These are phyloP conservation scores for Trametes cingulata DNA, from an alignment of 768 basidiomycete genomes.

Conservation along the genomic window DNA sequence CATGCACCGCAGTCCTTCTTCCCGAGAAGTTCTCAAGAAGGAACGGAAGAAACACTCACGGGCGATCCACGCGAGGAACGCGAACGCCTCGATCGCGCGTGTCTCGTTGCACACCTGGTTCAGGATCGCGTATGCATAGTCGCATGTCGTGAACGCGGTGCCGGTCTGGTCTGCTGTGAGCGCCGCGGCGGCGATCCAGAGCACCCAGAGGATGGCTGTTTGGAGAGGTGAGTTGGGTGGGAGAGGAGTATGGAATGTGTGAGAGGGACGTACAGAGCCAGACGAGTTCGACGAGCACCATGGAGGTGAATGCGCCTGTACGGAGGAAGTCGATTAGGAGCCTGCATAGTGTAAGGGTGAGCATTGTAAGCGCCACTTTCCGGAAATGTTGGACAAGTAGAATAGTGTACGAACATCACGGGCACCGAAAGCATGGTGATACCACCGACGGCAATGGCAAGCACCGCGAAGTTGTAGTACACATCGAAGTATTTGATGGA, in stretches of 20 bases:
- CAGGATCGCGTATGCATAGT: slow-evolving; percentile 19
- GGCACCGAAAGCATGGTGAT: slow-evolving; percentile 23
- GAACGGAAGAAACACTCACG: slow-evolving; percentile 13
- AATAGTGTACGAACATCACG: slow-evolving; percentile 21
- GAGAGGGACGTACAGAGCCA: slow-evolving; percentile 25
- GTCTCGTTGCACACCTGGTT: slow-evolving; percentile 28
- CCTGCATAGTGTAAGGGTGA: slow-evolving; percentile 14
- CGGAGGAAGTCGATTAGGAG: slow-evolving; percentile 30
- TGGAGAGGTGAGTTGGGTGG: neutral
- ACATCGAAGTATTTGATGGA: slow-evolving; percentile 11
- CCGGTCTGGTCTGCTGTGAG: slow-evolving; percentile 18
- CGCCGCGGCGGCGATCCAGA: slow-evolving; percentile 33
- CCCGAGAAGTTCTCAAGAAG: too few species aligned
- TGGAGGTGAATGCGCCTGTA: slow-evolving; percentile 32
- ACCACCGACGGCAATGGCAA: slow-evolving; percentile 25
- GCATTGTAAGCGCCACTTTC: neutral
- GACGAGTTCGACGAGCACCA: slow-evolving; percentile 32
- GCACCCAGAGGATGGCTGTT: slow-evolving; percentile 30
- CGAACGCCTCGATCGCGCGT: slow-evolving; percentile 31
- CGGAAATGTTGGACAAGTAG: neutral
- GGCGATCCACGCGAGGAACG: slow-evolving; percentile 28
- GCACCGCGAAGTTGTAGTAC: slow-evolving; percentile 18
- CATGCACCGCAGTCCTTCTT: too few species aligned
- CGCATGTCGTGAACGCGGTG: slow-evolving; percentile 17
- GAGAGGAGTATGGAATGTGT: neutral